Conservation (phyloP, 495 filamentous ascomycete genomes). For the Arthonia radiata region DNA sequence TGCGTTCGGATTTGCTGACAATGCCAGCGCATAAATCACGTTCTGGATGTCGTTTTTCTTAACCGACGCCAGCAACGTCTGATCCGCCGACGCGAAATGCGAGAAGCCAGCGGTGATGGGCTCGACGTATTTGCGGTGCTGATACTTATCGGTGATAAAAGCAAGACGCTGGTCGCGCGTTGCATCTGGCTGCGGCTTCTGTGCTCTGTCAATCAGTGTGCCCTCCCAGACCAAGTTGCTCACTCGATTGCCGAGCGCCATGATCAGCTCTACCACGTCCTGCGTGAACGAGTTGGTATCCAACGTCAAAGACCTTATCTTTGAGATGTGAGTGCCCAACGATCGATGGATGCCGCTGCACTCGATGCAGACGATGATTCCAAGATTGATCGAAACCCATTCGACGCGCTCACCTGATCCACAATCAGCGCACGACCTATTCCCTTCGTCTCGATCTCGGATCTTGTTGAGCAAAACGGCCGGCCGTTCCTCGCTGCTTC, state of each 20-base stretch:
- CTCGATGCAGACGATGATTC: constrained; percentile 90
- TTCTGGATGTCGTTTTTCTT: constrained; percentile 85
- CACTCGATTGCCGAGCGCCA: constrained; percentile 76
- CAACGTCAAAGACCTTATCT: constrained; percentile 82
- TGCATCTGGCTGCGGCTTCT: constrained; percentile 49
- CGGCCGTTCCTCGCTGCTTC: constrained; percentile 55
- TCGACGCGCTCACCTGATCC: constrained; percentile 78
- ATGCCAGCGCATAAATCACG: constrained; percentile 71
- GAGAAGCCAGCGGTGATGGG: constrained; percentile 51
- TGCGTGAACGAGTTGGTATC: constrained; percentile 89
- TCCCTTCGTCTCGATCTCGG: constrained; percentile 76
- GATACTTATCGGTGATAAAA: constrained; percentile 92
- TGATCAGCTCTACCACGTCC: constrained; percentile 83
- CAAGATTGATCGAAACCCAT: constrained; percentile 97
- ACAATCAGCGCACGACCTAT: constrained; percentile 88
- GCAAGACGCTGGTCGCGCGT: constrained; percentile 69
- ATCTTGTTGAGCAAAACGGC: constrained; percentile 66
- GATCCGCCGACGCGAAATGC: constrained; percentile 56
- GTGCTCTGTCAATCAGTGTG: constrained; percentile 39
- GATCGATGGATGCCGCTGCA: constrained; percentile 96
- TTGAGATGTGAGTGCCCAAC: constrained; percentile 90
- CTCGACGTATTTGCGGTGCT: constrained; percentile 56
- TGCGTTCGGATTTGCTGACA: constrained; percentile 69
- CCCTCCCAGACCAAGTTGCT: constrained; percentile 97
- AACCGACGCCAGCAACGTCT: constrained; percentile 76